Percentiles rank a stretch among this genome's conserved stretches.
Conservation (phyloP, 164 flowering plant species). For the Aristolochia californica region DNA sequence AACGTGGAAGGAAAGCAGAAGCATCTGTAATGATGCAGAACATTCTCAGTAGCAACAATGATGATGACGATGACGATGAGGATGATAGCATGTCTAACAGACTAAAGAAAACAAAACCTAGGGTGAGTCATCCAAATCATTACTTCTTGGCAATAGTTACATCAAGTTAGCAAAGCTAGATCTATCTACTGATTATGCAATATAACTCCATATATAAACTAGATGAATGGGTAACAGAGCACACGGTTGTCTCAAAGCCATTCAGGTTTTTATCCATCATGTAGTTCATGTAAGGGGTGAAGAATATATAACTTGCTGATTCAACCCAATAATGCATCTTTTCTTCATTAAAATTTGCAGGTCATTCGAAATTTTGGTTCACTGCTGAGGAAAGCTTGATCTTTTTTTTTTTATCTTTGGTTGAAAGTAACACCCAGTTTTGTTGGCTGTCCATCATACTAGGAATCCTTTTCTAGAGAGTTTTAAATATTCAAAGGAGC, state of each 20-base stretch:
- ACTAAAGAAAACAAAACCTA: conserved; percentile 58
- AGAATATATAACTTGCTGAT: too few relatives aligned
- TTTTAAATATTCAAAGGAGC: too few relatives aligned
- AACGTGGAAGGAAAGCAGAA: conserved; percentile 69
- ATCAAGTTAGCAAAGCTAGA: too few relatives aligned
- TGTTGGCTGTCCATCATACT: not conserved
- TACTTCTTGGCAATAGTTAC: too few relatives aligned
- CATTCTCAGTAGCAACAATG: conserved; percentile 47
- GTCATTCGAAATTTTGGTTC: conserved; percentile 77
- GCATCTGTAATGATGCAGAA: conserved; percentile 46
- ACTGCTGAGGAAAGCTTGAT: conserved; percentile 38
- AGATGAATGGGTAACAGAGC: too few relatives aligned
- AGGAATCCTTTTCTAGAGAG: not conserved
- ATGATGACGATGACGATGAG: conserved; percentile 71
- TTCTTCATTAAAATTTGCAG: conserved; percentile 17
- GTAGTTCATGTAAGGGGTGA: too few relatives aligned
- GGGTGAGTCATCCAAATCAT: conserved; percentile 35
- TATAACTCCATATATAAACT: too few relatives aligned
- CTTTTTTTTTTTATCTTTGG: not conserved
- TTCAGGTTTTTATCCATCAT: too few relatives aligned
- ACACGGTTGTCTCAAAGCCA: too few relatives aligned
- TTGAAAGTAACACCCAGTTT: not conserved
- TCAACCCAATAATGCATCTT: too few relatives aligned
- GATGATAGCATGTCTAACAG: conserved; percentile 42
- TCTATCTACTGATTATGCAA: too few relatives aligned